These are phyloP conservation scores for Suillus americanus DNA, from an alignment of 768 basidiomycete species.

Conservation along the genomic window DNA sequence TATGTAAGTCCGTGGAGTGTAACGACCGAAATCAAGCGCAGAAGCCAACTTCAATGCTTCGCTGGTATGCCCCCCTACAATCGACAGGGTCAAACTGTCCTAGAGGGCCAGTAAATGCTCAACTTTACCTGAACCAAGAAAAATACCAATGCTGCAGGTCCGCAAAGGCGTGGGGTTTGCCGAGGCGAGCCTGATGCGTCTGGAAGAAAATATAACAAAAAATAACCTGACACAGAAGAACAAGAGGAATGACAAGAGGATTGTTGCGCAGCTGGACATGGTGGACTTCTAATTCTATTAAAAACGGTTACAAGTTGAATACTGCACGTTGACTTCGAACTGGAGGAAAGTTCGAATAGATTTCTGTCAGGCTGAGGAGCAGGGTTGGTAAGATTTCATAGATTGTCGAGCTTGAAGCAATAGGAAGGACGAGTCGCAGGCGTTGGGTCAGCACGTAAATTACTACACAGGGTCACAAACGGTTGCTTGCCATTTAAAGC, in stretches of 20 bases:
- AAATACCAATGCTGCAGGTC: conserved; percentile 67
- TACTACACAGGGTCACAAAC: background rate
- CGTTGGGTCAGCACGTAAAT: background rate
- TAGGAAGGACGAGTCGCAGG: background rate
- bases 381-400: too few relatives aligned
- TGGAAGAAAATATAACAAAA: background rate
- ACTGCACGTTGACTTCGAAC: background rate
- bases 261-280: background rate
- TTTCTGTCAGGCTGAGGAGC: background rate
- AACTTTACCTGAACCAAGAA: conserved; percentile 93
- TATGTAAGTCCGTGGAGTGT: conserved; percentile 77
- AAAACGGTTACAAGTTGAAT: background rate
- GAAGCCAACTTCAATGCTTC: conserved; percentile 79
- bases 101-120: conserved; percentile 5
- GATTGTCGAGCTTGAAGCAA: background rate
- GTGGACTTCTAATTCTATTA: background rate
- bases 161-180: background rate
- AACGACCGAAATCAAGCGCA: conserved; percentile 71
- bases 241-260: background rate
- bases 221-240: background rate
- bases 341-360: background rate
- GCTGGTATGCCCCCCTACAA: conserved; percentile 87
- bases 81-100: conserved; percentile 13
- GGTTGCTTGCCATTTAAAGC: background rate
- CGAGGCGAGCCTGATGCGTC: background rate